Conservation (phyloP, 441 rosid species). For the Brassica hybrid region DNA sequence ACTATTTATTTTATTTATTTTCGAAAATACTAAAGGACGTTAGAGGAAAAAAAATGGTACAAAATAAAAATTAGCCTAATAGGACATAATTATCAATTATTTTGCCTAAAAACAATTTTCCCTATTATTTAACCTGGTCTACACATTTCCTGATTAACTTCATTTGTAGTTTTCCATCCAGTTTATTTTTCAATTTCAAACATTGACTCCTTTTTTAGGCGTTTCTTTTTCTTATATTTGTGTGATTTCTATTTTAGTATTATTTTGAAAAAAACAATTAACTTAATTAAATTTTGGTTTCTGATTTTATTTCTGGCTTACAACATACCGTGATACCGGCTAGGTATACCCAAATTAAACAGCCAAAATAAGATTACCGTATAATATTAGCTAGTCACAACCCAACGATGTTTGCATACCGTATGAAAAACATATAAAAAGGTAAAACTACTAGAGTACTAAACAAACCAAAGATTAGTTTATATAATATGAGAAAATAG, state of each 20-base stretch:
- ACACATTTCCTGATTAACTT: neutral
- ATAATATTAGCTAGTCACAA: neutral
- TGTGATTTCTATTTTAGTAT: neutral
- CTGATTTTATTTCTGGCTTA: neutral
- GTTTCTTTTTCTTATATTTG: neutral
- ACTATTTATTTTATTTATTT: too few species aligned
- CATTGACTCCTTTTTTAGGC: neutral
- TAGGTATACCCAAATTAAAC: slow-evolving; percentile 10
- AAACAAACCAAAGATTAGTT: neutral
- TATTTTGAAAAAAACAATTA: neutral
- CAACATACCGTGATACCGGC: neutral
- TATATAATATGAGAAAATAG: neutral
- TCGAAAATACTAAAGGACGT: too few species aligned
- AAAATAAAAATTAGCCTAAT: too few species aligned
- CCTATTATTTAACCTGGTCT: neutral
- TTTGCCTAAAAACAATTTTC: too few species aligned
- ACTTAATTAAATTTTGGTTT: neutral
- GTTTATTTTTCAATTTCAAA: neutral
- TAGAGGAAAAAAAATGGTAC: too few species aligned
- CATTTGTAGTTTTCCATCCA: neutral
- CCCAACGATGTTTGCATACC: neutral
- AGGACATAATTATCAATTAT: too few species aligned
- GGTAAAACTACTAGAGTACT: neutral
- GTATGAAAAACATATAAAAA: neutral
- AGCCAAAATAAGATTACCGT: neutral